These are phyloP conservation scores for Xenosphaeropsis pyriputrescens DNA, from an alignment of 2,329 filamentous ascomycete genomes.

Conservation along the genomic window DNA sequence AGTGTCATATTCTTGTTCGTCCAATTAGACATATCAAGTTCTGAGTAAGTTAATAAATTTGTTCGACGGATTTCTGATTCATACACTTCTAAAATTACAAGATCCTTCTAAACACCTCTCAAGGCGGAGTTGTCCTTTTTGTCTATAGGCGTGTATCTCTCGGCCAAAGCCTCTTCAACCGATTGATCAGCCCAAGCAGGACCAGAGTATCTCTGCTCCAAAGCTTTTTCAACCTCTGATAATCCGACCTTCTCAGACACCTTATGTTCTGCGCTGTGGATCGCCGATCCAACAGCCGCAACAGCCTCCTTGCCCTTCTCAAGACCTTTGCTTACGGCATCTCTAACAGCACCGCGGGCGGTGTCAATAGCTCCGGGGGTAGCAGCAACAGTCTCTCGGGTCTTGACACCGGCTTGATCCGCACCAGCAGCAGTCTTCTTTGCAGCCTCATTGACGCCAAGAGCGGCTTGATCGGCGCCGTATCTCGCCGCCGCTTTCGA, in stretches of 20 bases:
- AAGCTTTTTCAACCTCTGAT: conserved; percentile 26
- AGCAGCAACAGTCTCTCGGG: conserved; percentile 7
- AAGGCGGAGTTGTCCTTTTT: conserved; percentile 19
- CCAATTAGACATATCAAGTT: too few species aligned
- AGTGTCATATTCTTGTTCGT: too few species aligned
- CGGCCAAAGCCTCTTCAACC: conserved; percentile 35
- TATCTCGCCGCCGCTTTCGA: conserved; percentile 10
- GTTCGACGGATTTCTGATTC: too few species aligned
- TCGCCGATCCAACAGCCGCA: conserved; percentile 19
- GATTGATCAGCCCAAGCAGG: conserved; percentile 26
- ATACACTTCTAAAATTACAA: too few species aligned
- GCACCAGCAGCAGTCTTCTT: conserved; percentile 1
- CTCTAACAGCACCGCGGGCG: conserved; percentile 21
- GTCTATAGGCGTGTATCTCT: conserved; percentile 36
- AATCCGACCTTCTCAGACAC: conserved; percentile 22
- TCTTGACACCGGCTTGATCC: conserved; percentile 1
- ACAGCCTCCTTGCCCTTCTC: conserved; percentile 21
- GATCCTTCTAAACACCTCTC: conserved; percentile 12
- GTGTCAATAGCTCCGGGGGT: conserved; percentile 21
- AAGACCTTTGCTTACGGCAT: conserved; percentile 18
- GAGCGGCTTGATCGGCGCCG: conserved; percentile 10
- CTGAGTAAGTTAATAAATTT: too few species aligned
- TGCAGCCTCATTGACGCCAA: conserved; percentile 5
- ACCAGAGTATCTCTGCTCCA: conserved; percentile 36
- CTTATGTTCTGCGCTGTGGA: conserved; percentile 25